phyloP scores from a whole-genome alignment of 495 filamentous ascomycete genomes.

The Penicillium waksmanii region DNA sequence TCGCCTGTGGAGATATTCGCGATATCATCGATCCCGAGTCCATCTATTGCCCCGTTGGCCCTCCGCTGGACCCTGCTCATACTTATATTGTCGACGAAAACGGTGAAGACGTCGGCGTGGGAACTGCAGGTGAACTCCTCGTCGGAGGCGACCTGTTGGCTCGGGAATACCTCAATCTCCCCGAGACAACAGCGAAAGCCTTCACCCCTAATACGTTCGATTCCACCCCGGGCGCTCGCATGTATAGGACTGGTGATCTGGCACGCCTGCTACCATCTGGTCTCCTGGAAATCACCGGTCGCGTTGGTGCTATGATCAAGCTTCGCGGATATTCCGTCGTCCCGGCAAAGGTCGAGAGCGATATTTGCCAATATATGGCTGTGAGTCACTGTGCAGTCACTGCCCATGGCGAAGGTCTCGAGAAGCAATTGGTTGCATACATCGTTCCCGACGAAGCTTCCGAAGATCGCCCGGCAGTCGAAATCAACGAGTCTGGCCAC shows the following conservation, averaged over 20 bases:
- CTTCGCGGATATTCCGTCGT: conserved; percentile 80
- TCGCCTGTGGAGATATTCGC: conserved; percentile 70
- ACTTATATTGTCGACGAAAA: conserved; percentile 64
- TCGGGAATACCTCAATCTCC: conserved; percentile 78
- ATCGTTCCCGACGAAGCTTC: conserved; percentile 61
- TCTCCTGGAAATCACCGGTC: conserved; percentile 78
- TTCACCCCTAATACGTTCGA: conserved; percentile 70
- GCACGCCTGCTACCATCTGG: conserved; percentile 70
- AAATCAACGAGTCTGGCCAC: conserved; percentile 62
- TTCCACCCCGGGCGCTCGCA: conserved; percentile 46
- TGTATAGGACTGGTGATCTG: conserved; percentile 88
- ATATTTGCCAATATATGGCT: conserved; percentile 61
- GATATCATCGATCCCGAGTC: conserved; percentile 59
- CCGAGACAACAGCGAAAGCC: conserved; percentile 70
- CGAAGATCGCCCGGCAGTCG: conserved; percentile 54
- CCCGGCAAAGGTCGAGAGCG: conserved; percentile 75
- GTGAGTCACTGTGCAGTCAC: conserved; percentile 62
- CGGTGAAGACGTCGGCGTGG: conserved; percentile 59
- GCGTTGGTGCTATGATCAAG: conserved; percentile 79
- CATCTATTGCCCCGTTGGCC: conserved; percentile 64
- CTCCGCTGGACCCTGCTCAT: conserved; percentile 58
- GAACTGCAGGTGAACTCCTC: conserved; percentile 78
- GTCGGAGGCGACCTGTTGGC: conserved; percentile 82
- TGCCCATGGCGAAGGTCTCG: conserved; percentile 66
- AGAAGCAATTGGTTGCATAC: conserved; percentile 69